Evolutionary conservation across 148 eudicot genomes (phyloP), one percentile per base, ranked within the genome.

Genomic region (Amaranthus hypochondriacus): DNA sequence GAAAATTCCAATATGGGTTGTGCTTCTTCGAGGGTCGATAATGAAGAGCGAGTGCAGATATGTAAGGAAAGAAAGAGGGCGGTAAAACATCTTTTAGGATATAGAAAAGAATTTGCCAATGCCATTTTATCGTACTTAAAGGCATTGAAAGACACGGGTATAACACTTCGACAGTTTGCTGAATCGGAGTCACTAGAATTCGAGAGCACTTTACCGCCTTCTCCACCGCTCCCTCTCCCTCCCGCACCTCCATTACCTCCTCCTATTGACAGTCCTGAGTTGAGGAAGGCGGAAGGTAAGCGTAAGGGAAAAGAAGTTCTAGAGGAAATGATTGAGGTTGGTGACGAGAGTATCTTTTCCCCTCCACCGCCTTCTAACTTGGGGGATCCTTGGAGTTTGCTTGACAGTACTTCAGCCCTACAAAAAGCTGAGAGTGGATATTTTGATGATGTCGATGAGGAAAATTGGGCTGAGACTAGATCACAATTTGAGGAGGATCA

Each of bases 241-340:
- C 97, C 97, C 59, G 78, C 93, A 12, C 93, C 97, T 43, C 97
- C 92, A 15, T 89, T 89, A n/a, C 97, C 94, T 43, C 97, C 97
- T 10, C 76, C 86, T 10, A 72, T 75, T 46, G 73, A 70, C 47
- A 89, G 91, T 76, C 92, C 97, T 6, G 90, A 87, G 50, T 48
- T 56, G n/a, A 78, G 87, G 66, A 83, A 80, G 73, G 62, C 68
- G 47, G 58, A 78, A 42, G 65, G 77, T 13, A 68, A 71, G 10
- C 76, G 59, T 14, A 70, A 47, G 48, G 67, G 58, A n/a, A 76
- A 66, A 66, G 61, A 75, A 77, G 67, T 80, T 28, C 77, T 76
- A 67, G 93, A 84, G 76, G 92, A 87, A 52, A 81, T 86, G 2
- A 78, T 79, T 47, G 97, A 84, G 59, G 57, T 76, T 43, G 81